Conservation (phyloP, 176 grass and related monocot species). For the Musa acuminata region DNA sequence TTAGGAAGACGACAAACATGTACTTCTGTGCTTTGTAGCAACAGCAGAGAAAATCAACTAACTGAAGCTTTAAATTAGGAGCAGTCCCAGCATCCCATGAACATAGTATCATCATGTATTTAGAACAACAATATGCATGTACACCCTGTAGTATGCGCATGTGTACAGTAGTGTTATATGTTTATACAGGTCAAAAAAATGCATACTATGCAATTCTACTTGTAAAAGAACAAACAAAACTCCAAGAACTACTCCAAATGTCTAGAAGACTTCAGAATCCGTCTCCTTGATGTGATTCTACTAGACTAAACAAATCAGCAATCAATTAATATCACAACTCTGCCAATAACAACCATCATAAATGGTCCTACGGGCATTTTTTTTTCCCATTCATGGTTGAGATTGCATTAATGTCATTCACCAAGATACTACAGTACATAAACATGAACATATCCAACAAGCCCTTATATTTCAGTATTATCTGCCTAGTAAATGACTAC, state of each 20-base stretch:
- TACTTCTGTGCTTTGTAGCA: not conserved
- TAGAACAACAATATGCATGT: too few relatives aligned
- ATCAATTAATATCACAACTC: not conserved
- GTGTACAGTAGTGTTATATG: not conserved
- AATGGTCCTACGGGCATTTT: not conserved
- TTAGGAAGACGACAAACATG: constrained; percentile 38
- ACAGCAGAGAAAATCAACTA: not conserved
- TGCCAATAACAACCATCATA: not conserved
- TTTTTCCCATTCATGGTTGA: not conserved
- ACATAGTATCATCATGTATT: too few relatives aligned
- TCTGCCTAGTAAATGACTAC: not conserved
- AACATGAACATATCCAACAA: not conserved
- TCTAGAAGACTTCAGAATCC: not conserved
- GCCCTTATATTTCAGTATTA: not conserved
- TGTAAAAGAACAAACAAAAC: not conserved
- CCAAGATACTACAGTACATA: not conserved
- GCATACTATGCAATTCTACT: not conserved
- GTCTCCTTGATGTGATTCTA: not conserved
- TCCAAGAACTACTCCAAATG: not conserved
- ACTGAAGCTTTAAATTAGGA: not conserved
- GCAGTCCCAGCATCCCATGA: not conserved
- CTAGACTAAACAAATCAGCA: not conserved
- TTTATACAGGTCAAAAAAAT: not conserved
- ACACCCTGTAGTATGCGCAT: not conserved
- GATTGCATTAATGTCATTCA: not conserved